These are phyloP conservation scores for Pestalotiopsis sp. DNA, from an alignment of 2,329 filamentous ascomycete species.

Conservation along the genomic window DNA sequence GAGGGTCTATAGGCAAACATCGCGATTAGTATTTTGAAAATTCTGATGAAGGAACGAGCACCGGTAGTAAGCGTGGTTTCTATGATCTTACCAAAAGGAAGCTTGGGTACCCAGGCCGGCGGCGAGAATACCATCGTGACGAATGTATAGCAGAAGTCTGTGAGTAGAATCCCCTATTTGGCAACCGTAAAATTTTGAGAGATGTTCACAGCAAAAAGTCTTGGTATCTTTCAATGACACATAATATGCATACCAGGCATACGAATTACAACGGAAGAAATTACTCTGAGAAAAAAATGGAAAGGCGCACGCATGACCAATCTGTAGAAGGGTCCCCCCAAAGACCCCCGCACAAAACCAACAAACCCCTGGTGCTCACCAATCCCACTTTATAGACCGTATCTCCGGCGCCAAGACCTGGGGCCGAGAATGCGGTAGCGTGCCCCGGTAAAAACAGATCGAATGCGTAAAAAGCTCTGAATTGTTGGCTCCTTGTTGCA, in stretches of 20 bases:
- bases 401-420: conserved; percentile 5
- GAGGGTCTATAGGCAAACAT: conserved; percentile 35
- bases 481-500: background rate
- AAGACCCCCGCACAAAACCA: background rate
- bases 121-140: conserved; percentile 18
- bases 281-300: background rate
- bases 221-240: background rate
- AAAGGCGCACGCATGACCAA: background rate
- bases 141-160: background rate
- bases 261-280: background rate
- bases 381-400: conserved; percentile 1
- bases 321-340: background rate
- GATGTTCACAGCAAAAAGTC: background rate
- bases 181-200: background rate
- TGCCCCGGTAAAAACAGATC: background rate
- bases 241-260: background rate
- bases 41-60: background rate
- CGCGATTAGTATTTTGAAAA: background rate
- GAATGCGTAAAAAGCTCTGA: background rate
- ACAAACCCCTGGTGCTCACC: background rate
- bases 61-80: background rate
- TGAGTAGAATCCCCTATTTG: background rate
- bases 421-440: background rate
- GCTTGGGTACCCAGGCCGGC: conserved; percentile 18
- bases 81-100: conserved; percentile 17